Base-by-base conservation (phyloP, 2,329 filamentous ascomycete genomes). In the Pyrenochaeta sp. region DNA sequence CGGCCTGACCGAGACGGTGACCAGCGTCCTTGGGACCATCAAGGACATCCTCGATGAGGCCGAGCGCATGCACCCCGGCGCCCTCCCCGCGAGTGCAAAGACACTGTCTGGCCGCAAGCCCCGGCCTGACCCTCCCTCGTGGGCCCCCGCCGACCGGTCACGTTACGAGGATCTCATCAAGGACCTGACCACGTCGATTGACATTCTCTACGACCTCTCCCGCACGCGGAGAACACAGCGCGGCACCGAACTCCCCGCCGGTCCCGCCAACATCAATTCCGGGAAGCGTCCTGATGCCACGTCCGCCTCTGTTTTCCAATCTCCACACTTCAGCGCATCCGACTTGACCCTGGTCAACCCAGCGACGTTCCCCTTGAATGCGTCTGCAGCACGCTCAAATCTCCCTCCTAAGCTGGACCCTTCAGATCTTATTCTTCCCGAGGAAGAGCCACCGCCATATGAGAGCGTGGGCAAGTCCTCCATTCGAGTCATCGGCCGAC, bases 1-100 rank as follows among this genome's bases (percentile, higher is more conserved):
- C 21, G 89, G 88, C 15, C 74, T 92, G 41, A 88, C 86, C 46
- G 88, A 91, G 66, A 82, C 89, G 1, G 88, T 92, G 38, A 84
- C 84, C 44, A 90, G 87, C 66, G 88, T 92, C 60, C 84, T 93
- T 79, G 83, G 82, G 11, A 91, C 87, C 35, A 90, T 92, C 65
- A 89, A 90, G 63, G 88, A 90, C 58, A 89, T 89, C 36, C 74
- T 90, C 30, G 86, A 87, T 43, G 88, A 92, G 68, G 86, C 86
- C 2, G 88, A 92, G 63, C 81, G 83, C 5, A 79, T 92, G 44
- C 88, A 87, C 81, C 75, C 83, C 79, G 60, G 61, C 35, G 61
- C 62, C 23, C 63, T 64, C 38, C 46, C 62, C 52, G 59, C 66
- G 29, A 69, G 53, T 18, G 52, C 39, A 27, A 68, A 67, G 52